Percentiles rank a stretch among this genome's conserved stretches.
phyloP scores from a whole-genome alignment of 495 filamentous ascomycete genomes.

The Penicillium soppii region DNA sequence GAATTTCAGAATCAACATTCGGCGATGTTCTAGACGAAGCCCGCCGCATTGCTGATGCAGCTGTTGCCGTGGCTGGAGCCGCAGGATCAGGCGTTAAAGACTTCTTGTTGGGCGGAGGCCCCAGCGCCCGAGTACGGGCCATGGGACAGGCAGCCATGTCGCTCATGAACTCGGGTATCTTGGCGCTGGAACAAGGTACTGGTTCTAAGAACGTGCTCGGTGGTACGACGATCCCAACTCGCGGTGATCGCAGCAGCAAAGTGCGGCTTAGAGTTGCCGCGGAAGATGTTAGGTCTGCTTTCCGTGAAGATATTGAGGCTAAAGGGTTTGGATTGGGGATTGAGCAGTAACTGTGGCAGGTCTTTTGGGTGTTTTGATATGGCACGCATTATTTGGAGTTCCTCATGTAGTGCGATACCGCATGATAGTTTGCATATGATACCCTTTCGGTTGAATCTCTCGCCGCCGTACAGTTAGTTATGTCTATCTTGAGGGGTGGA shows the following conservation, averaged over 20 bases:
- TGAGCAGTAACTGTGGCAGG: constrained; percentile 26
- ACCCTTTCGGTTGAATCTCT: constrained; percentile 16
- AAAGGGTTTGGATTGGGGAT: constrained; percentile 62
- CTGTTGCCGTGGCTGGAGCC: constrained; percentile 45
- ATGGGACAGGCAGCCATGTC: constrained; percentile 74
- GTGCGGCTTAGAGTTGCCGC: constrained; percentile 81
- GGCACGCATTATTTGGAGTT: constrained; percentile 13
- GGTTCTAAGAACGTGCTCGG: constrained; percentile 31
- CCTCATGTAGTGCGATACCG: constrained; percentile 8
- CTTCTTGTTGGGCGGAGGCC: constrained; percentile 42
- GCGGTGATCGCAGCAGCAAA: constrained; percentile 81
- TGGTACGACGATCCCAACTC: constrained; percentile 44
- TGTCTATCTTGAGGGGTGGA: background rate
- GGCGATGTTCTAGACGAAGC: constrained; percentile 93
- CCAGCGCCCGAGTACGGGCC: constrained; percentile 58
- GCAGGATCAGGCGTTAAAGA: constrained; percentile 42
- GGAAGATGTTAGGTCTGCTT: constrained; percentile 84
- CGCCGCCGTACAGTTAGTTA: background rate
- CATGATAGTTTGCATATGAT: constrained; percentile 25
- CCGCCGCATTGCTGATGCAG: constrained; percentile 63
- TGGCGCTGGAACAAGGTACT: constrained; percentile 69
- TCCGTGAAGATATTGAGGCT: constrained; percentile 85
- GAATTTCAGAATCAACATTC: constrained; percentile 80
- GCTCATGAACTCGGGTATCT: constrained; percentile 80
- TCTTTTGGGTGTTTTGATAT: background rate